phyloP scores from a whole-genome alignment of 768 basidiomycete genomes.

The Dentipellis sp. region DNA sequence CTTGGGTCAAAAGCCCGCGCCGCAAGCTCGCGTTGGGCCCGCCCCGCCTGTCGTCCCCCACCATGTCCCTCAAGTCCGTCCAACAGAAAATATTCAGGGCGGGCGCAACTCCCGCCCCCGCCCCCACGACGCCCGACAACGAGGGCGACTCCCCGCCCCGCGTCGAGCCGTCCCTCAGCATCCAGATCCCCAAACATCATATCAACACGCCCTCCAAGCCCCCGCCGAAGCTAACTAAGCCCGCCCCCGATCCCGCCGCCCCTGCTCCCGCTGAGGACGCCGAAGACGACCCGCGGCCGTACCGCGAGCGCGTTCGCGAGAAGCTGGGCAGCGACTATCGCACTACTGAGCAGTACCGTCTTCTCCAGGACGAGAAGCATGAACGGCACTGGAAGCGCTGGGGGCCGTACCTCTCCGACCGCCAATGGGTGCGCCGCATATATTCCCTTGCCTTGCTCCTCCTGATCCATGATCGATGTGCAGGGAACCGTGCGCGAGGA shows the following conservation, averaged over 20 bases:
- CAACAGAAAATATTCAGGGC: conserved; percentile 7
- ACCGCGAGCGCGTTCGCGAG: conserved; percentile 58
- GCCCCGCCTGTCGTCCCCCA: neutral
- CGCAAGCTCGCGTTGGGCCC: no score
- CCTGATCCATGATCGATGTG: neutral
- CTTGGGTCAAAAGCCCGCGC: no score
- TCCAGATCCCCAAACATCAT: conserved; percentile 57
- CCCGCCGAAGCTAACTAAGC: conserved; percentile 7
- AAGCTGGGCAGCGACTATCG: conserved; percentile 64
- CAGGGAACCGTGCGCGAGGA: conserved; percentile 98
- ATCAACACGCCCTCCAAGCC: conserved; percentile 26
- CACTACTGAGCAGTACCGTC: conserved; percentile 74
- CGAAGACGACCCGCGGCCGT: conserved; percentile 22
- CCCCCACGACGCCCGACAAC: conserved; percentile 3
- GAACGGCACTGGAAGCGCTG: conserved; percentile 96
- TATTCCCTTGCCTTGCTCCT: neutral
- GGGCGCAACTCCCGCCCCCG: neutral
- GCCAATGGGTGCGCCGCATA: conserved; percentile 78
- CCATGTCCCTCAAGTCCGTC: neutral
- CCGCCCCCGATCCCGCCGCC: neutral
- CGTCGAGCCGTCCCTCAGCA: conserved; percentile 33
- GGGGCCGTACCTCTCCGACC: conserved; percentile 96
- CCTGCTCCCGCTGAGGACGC: conserved; percentile 6
- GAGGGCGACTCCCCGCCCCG: conserved; percentile 16
- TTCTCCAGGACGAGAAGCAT: conserved; percentile 73